phyloP scores from a whole-genome alignment of 495 filamentous ascomycete species.

The Penicillium subrubescens region DNA sequence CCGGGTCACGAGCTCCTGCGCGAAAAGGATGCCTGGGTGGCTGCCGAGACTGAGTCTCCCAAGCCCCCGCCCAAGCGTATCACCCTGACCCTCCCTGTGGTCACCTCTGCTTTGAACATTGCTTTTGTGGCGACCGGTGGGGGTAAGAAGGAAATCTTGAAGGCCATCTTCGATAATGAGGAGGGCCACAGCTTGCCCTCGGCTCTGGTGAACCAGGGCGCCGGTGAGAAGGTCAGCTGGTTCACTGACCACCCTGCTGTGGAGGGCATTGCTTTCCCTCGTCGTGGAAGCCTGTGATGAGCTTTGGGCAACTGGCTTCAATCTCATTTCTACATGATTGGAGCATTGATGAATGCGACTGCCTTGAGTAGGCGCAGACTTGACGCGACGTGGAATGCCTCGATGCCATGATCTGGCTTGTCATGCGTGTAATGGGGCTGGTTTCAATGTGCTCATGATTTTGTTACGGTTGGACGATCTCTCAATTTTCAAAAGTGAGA shows the following conservation, averaged over 20 bases:
- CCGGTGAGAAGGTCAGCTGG: conserved; percentile 87
- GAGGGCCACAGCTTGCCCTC: conserved; percentile 77
- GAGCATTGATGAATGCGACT: neutral
- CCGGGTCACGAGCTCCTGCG: conserved; percentile 84
- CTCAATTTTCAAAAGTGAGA: conserved; percentile 2
- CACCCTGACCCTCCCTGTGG: conserved; percentile 87
- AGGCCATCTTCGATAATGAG: conserved; percentile 82
- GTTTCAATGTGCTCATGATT: neutral
- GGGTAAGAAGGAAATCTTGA: conserved; percentile 88
- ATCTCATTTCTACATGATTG: neutral
- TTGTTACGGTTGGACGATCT: neutral
- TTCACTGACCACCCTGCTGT: conserved; percentile 85
- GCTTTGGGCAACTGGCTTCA: neutral
- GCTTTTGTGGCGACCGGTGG: conserved; percentile 90
- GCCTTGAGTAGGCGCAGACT: neutral
- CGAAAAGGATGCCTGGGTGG: conserved; percentile 90
- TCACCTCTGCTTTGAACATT: conserved; percentile 78
- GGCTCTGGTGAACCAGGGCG: conserved; percentile 80
- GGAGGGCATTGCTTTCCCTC: conserved; percentile 79
- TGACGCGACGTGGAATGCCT: neutral
- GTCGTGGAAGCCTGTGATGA: conserved; percentile 56
- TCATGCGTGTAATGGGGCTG: too few species aligned
- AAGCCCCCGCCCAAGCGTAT: conserved; percentile 92
- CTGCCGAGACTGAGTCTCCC: conserved; percentile 85
- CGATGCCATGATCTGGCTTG: neutral